Percentiles rank a stretch among this genome's conserved stretches.
Evolutionary conservation across 2,329 filamentous ascomycete species (phyloP).

Genomic region (Dendryphion nanum): DNA sequence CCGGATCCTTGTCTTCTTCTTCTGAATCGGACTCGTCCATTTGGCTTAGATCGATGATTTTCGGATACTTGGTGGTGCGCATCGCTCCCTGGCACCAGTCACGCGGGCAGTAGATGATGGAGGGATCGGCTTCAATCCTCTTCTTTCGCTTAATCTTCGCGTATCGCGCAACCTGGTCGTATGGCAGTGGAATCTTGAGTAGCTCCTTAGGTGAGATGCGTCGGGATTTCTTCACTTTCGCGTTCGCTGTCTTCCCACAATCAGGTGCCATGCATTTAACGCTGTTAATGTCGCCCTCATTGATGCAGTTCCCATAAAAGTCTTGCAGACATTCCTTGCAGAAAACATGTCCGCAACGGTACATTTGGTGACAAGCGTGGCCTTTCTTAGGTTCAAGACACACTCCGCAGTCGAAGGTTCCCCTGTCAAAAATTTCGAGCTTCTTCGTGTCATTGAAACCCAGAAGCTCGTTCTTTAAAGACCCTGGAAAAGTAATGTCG

Average conservation of each 20-base stretch:
- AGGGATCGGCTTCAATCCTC: slow-evolving; percentile 86
- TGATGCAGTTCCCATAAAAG: slow-evolving; percentile 87
- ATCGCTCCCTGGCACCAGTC: slow-evolving; percentile 91
- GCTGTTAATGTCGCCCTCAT: slow-evolving; percentile 74
- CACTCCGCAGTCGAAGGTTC: slow-evolving; percentile 84
- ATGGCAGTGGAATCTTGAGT: slow-evolving; percentile 49
- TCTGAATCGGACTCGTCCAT: slow-evolving; percentile 42
- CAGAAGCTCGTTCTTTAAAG: slow-evolving; percentile 67
- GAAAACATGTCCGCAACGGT: slow-evolving; percentile 87
- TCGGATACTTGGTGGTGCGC: slow-evolving; percentile 52
- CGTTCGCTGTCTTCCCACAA: slow-evolving; percentile 56
- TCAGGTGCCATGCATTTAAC: slow-evolving; percentile 78
- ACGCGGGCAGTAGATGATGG: slow-evolving; percentile 88
- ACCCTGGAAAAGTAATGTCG: slow-evolving; percentile 47
- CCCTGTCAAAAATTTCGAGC: slow-evolving; percentile 72
- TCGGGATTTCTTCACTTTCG: slow-evolving; percentile 50
- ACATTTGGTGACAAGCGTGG: slow-evolving; percentile 72
- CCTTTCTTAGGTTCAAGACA: slow-evolving; percentile 95
- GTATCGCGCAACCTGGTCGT: slow-evolving; percentile 78
- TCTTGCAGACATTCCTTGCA: slow-evolving; percentile 83
- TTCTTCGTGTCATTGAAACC: slow-evolving; percentile 76
- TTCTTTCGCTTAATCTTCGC: slow-evolving; percentile 89
- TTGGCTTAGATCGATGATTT: slow-evolving; percentile 42
- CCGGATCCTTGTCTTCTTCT: slow-evolving; percentile 20
- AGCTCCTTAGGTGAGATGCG: slow-evolving; percentile 81